phyloP scores from a whole-genome alignment of 2,329 filamentous ascomycete species.

The Epichloe scottii region DNA sequence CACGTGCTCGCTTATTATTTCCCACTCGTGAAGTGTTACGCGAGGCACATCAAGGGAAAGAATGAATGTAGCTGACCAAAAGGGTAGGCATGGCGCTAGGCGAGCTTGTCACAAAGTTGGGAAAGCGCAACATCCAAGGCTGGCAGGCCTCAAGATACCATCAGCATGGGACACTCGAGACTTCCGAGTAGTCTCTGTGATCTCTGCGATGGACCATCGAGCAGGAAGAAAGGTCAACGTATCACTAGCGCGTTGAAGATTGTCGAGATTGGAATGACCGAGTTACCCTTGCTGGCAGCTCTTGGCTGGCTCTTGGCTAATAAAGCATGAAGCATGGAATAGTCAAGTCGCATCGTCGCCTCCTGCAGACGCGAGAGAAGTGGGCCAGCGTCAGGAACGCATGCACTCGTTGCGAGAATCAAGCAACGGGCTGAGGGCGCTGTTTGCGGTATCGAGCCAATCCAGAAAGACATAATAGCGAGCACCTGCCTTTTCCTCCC shows the following conservation, averaged over 20 bases:
- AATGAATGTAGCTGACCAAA: constrained; percentile 4
- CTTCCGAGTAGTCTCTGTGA: not conserved
- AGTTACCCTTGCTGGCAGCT: not conserved
- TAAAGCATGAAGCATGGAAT: not conserved
- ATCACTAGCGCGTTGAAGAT: not conserved
- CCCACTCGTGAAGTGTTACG: not conserved
- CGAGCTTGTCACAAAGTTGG: constrained; percentile 1
- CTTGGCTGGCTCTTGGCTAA: not conserved
- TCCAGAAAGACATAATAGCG: no score
- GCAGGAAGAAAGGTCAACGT: not conserved
- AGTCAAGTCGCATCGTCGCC: no score
- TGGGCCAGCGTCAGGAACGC: not conserved
- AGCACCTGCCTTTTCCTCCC: no score
- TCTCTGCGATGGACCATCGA: not conserved
- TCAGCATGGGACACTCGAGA: not conserved
- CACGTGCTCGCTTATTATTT: constrained; percentile 1
- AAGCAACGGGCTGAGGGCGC: no score
- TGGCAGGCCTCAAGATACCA: not conserved
- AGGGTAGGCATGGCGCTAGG: not conserved
- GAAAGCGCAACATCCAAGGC: not conserved
- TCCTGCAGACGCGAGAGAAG: no score
- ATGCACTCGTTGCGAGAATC: no score
- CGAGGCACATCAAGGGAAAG: constrained; percentile 2
- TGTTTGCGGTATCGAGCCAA: no score
- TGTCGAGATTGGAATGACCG: not conserved